These are phyloP conservation scores for Helichrysum umbraculigerum DNA, from an alignment of 129 eudicot species.

Conservation along the genomic window DNA sequence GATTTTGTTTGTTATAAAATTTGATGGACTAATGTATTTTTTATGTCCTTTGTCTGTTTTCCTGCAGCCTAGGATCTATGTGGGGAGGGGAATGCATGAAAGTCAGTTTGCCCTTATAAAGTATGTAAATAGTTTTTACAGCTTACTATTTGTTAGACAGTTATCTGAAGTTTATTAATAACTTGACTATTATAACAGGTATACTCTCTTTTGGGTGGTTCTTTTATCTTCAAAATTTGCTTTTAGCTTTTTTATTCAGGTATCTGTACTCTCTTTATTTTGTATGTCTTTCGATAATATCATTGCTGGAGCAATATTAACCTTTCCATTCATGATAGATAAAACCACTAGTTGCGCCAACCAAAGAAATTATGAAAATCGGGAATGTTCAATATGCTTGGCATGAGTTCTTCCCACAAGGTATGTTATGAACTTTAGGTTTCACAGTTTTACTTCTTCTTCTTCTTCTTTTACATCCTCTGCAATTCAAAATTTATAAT, in stretches of 20 bases:
- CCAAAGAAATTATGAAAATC: slow-evolving; percentile 74
- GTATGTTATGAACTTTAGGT: slow-evolving; percentile 36
- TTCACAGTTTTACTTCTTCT: slow-evolving; percentile 4
- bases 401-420: slow-evolving; percentile 94
- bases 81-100: slow-evolving; percentile 99
- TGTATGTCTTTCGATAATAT: slow-evolving; percentile 10
- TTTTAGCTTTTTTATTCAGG: slow-evolving; percentile 78
- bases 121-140: slow-evolving; percentile 41
- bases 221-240: slow-evolving; percentile 66
- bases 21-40: background rate
- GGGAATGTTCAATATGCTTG: slow-evolving; percentile 68
- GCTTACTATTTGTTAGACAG: slow-evolving; percentile 6
- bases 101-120: slow-evolving; percentile 86
- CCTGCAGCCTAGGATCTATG: slow-evolving; percentile 93
- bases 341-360: slow-evolving; percentile 80
- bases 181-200: slow-evolving; percentile 47
- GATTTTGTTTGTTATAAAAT: slow-evolving; percentile 3
- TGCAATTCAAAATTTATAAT: slow-evolving; percentile 10
- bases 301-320: slow-evolving; percentile 5
- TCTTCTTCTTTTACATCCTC: background rate
- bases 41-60: background rate
- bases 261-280: slow-evolving; percentile 28
- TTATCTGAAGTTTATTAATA: background rate
- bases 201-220: slow-evolving; percentile 82
- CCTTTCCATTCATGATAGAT: slow-evolving; percentile 48